Percentiles rank a stretch among this genome's conserved stretches.
phyloP scores from a whole-genome alignment of 305 asterid genomes.

The Solanum aculeatissimum region DNA sequence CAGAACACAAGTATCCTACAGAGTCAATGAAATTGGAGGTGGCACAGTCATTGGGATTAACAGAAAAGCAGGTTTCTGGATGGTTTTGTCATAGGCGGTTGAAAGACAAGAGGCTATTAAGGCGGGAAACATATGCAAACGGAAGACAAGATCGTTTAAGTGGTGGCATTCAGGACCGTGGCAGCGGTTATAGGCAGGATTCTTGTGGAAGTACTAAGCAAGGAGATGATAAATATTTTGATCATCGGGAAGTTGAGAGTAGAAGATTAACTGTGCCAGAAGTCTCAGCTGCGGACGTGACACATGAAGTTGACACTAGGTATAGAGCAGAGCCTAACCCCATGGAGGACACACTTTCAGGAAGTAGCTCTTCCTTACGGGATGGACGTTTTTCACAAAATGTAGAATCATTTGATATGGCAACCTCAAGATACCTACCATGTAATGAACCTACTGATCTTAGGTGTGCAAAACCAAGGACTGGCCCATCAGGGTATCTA shows the following conservation, averaged over 20 bases:
- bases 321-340: slow-evolving; percentile 22
- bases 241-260: slow-evolving; percentile 63
- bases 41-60: slow-evolving; percentile 62
- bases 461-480: slow-evolving; percentile 30
- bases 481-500: slow-evolving; percentile 77
- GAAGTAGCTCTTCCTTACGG: slow-evolving; percentile 54
- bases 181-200: slow-evolving; percentile 69
- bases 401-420: slow-evolving; percentile 25
- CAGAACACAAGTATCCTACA: slow-evolving; percentile 76
- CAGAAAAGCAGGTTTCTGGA: slow-evolving; percentile 90
- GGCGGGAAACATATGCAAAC: slow-evolving; percentile 23
- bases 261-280: slow-evolving; percentile 36
- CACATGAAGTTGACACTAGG: slow-evolving; percentile 32
- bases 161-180: slow-evolving; percentile 58
- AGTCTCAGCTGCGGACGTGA: slow-evolving; percentile 35
- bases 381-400: slow-evolving; percentile 31
- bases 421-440: slow-evolving; percentile 29
- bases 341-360: slow-evolving; percentile 52
- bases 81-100: slow-evolving; percentile 93
- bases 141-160: slow-evolving; percentile 65
- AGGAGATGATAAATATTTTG: slow-evolving; percentile 39
- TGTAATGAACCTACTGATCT: slow-evolving; percentile 25
- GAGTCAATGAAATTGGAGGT: slow-evolving; percentile 60
- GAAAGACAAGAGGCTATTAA: slow-evolving; percentile 57
- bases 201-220: slow-evolving; percentile 84